Evolutionary conservation across 441 rosid species (phyloP), one percentile per base, ranked within the genome.

Genomic region (Mallotus repandus): DNA sequence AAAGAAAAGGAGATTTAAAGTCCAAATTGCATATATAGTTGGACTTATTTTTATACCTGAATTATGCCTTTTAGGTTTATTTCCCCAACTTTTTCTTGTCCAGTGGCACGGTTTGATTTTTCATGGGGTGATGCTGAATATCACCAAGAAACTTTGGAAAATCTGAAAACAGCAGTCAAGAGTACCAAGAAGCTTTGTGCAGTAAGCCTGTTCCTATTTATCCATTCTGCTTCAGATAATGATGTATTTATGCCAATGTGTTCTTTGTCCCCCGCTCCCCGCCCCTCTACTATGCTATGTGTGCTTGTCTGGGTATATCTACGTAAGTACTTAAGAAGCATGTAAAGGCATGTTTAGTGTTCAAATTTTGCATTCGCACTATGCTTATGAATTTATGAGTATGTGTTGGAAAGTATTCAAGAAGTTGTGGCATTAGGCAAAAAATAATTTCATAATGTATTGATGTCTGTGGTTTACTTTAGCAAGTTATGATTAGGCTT

Each of bases 101-200:
- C 60, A 93, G 98, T 89, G 77, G 98, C 98, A 61, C 77, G 97
- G 67, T 91, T 93, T 55, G 93, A 93, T 79, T 89, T 91, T 78
- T 93, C 97, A 6, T 89, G 87, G 98, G 90, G 92, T 7, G 84
- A 88, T 67, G 58, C 86, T 49, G 86, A 87, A 63, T 91, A 86
- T 79, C 98, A 93, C 77, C 94, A 83, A 73, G 94, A 86, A 81
- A 93, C 97, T n/a, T 72, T 93, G 70, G 96, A 86, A 75, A 88
- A 89, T 84, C 80, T 93, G 58, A 89, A 85, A 77, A 69, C 80
- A 41, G 93, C 96, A 45, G 89, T 93, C 57, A 93, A 84, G 84
- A 75, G 78, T 76, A 86, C 94, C 61, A 91, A 76, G 86, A 93
- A 93, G 89, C 94, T 93, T 55, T 93, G 97, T 81, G 94, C 89